A percentile compares a stretch with the other conserved stretches of the same genome.
Conservation (phyloP, 2,329 filamentous ascomycete genomes). For the Domatiomyces catenatus region DNA sequence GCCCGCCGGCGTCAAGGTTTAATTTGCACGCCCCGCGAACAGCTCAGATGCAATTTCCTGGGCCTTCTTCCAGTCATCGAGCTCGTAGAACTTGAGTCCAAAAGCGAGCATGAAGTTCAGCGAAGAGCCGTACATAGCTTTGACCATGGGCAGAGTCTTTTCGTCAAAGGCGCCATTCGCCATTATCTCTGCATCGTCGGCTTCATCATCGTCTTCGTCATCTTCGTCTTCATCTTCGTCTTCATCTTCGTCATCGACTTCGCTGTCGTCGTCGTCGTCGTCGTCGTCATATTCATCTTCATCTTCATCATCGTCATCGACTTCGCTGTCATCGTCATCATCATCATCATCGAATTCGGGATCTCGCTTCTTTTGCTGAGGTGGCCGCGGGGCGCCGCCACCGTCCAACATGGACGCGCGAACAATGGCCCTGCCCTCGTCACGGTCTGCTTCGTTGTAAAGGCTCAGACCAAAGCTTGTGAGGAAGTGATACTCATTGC, state of each 20-base stretch:
- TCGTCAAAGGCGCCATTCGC: conserved; percentile 13
- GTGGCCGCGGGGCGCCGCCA: conserved; percentile 2
- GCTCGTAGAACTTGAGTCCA: conserved; percentile 5
- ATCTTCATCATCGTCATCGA: conserved; percentile 1
- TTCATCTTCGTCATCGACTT: neutral
- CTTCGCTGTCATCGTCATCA: conserved; percentile 1
- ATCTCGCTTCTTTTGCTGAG: no score
- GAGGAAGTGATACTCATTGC: conserved; percentile 24
- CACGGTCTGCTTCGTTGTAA: conserved; percentile 25
- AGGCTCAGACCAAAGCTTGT: conserved; percentile 20
- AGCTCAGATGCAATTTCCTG: neutral
- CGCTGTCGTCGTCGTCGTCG: no score
- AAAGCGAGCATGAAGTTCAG: conserved; percentile 2
- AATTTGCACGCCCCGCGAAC: no score
- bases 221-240: no score
- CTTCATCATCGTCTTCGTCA: no score
- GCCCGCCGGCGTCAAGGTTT: no score
- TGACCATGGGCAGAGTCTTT: conserved; percentile 11
- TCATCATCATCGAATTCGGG: no score
- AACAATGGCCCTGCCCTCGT: conserved; percentile 21
- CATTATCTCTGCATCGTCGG: no score
- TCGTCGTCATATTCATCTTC: no score
- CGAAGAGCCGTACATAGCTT: conserved; percentile 9
- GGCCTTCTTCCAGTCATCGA: conserved; percentile 1
- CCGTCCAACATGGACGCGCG: conserved; percentile 19